Conservation (phyloP, 2,329 filamentous ascomycete species). For the Fusarium bactridioides region DNA sequence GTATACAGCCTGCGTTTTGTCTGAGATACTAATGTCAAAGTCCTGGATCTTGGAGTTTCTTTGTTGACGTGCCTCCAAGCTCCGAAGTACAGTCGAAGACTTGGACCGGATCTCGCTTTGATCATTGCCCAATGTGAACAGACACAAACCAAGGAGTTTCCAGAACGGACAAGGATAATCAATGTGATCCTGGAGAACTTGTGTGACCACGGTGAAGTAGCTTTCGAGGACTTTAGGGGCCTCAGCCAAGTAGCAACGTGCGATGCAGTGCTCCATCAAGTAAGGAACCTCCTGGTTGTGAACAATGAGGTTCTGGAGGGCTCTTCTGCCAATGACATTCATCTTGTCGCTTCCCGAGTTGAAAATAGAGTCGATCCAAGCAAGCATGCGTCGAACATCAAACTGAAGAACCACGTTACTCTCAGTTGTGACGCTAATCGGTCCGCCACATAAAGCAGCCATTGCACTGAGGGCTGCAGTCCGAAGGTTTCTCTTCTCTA, state of each 20-base stretch:
- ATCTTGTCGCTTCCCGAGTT: constrained; percentile 89
- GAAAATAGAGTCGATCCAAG: constrained; percentile 96
- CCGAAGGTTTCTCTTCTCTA: constrained; percentile 91
- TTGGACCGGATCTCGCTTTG: constrained; percentile 89
- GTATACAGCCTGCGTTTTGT: constrained; percentile 98
- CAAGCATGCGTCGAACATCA: constrained; percentile 88
- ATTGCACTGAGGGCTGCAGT: constrained; percentile 93
- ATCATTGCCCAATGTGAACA: constrained; percentile 93
- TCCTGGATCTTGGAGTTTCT: constrained; percentile 92
- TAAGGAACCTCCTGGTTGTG: constrained; percentile 90
- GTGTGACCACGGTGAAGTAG: constrained; percentile 91
- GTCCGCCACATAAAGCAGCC: constrained; percentile 88
- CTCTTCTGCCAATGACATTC: constrained; percentile 87
- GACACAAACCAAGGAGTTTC: constrained; percentile 85
- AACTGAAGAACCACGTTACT: constrained; percentile 89
- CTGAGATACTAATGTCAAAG: constrained; percentile 97
- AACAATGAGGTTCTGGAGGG: constrained; percentile 86
- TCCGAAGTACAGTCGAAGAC: constrained; percentile 81
- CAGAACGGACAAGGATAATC: constrained; percentile 88
- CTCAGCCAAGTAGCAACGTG: constrained; percentile 87
- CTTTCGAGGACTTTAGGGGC: constrained; percentile 86
- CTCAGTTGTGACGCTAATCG: constrained; percentile 87
- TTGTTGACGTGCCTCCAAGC: constrained; percentile 79
- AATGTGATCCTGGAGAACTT: constrained; percentile 84
- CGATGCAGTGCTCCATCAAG: constrained; percentile 87